phyloP scores from a whole-genome alignment of 768 basidiomycete genomes.

The Trichaptum fuscoviolaceum region DNA sequence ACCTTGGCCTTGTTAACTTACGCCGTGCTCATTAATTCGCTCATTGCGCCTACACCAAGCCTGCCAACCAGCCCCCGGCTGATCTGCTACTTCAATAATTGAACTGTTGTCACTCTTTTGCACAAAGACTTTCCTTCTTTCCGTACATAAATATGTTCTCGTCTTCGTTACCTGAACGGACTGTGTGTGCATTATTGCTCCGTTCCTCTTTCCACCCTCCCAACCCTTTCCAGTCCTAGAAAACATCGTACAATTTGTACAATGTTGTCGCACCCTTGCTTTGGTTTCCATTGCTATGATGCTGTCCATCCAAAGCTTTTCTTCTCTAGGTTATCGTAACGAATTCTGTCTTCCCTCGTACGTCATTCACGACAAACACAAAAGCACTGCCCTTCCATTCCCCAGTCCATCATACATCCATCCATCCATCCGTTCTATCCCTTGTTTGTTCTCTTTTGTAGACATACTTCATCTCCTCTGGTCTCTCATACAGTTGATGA shows the following conservation, averaged over 20 bases:
- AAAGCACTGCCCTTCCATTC: background rate
- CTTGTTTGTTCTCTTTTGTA: background rate
- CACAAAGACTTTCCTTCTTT: background rate
- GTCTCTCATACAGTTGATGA: background rate
- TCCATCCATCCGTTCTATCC: background rate
- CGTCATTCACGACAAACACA: background rate
- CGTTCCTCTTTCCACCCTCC: background rate
- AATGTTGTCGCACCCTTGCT: background rate
- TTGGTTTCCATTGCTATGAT: background rate
- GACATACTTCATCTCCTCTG: background rate
- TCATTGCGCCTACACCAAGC: background rate
- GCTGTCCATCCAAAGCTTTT: background rate
- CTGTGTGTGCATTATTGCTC: background rate
- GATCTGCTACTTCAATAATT: background rate
- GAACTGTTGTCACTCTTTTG: conserved; percentile 1
- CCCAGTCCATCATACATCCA: background rate
- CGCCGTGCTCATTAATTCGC: background rate
- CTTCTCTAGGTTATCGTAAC: background rate
- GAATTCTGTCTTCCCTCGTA: background rate
- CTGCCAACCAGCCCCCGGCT: background rate
- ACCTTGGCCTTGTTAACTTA: background rate
- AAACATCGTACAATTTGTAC: background rate
- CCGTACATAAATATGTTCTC: background rate
- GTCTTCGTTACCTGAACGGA: background rate
- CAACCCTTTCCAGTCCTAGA: background rate